A percentile compares a stretch with the other conserved stretches of the same genome.
Evolutionary conservation across 1,284 basidiomycete species (phyloP).

Genomic region (Tausonia pullulans): DNA sequence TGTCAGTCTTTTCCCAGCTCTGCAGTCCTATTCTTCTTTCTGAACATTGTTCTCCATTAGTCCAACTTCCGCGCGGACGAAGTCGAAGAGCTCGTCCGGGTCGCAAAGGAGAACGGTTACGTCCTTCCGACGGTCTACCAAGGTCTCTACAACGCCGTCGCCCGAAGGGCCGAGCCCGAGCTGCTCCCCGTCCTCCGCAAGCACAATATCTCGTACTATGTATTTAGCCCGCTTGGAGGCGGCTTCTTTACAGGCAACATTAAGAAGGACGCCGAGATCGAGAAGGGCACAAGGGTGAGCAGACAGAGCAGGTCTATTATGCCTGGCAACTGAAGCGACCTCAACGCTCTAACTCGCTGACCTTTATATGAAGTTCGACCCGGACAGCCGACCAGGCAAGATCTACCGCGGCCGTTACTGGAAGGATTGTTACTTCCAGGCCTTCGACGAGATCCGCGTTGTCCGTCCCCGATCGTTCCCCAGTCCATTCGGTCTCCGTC

Average conservation of each 20-base stretch:
- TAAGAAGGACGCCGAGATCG: constrained; percentile 28
- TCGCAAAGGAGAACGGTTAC: constrained; percentile 46
- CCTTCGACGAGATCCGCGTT: constrained; percentile 38
- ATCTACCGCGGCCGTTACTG: constrained; percentile 41
- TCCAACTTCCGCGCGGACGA: constrained; percentile 36
- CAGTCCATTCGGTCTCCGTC: too few relatives aligned
- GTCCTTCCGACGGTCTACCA: constrained; percentile 58
- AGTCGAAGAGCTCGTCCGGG: constrained; percentile 51
- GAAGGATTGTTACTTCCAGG: constrained; percentile 32
- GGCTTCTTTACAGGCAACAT: constrained; percentile 43
- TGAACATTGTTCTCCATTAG: background rate
- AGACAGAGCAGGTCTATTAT: too few relatives aligned
- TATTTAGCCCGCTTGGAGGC: constrained; percentile 22
- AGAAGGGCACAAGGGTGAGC: constrained; percentile 28
- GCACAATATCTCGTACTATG: constrained; percentile 38
- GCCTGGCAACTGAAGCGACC: too few relatives aligned
- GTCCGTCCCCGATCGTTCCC: constrained; percentile 16
- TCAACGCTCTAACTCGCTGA: too few relatives aligned
- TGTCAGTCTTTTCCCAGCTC: constrained; percentile 23
- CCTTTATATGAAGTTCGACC: constrained; percentile 18
- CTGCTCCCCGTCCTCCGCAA: constrained; percentile 50
- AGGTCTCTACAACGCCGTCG: constrained; percentile 36
- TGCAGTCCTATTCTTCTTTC: background rate
- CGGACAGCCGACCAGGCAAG: constrained; percentile 23
- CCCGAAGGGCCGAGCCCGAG: constrained; percentile 44